These are phyloP conservation scores for Trichosporon asahii DNA, from an alignment of 1,284 basidiomycete species.

Conservation along the genomic window DNA sequence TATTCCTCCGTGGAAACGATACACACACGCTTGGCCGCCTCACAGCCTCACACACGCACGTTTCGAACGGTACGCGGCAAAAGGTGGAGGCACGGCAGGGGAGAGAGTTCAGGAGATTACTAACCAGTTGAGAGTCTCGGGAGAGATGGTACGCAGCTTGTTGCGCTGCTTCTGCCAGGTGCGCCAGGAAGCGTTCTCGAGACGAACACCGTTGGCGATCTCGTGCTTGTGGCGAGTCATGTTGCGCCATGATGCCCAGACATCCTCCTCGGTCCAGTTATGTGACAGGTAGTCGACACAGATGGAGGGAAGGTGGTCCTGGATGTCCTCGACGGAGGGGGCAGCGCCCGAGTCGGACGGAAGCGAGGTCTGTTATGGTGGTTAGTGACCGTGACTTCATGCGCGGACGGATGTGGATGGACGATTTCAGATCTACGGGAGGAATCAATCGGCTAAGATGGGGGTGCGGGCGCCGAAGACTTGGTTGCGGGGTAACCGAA, in stretches of 20 bases:
- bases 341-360: conserved; percentile 49
- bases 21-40: background rate
- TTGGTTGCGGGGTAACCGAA: background rate
- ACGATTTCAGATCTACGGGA: background rate
- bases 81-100: background rate
- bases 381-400: conserved; percentile 6
- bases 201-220: conserved; percentile 88
- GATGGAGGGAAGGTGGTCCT: conserved; percentile 58
- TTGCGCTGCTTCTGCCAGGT: conserved; percentile 99
- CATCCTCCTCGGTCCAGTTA: conserved; percentile 96
- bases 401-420: conserved; percentile 1
- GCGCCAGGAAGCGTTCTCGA: conserved; percentile 97
- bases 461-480: background rate
- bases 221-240: conserved; percentile 99
- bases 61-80: conserved; percentile 10
- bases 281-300: conserved; percentile 73
- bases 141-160: conserved; percentile 89
- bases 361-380: conserved; percentile 43
- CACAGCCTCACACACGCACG: conserved; percentile 15
- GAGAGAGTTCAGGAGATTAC: conserved; percentile 43
- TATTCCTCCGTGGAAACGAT: conserved; percentile 3
- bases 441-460: background rate
- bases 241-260: conserved; percentile 95
- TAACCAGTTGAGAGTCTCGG: conserved; percentile 97
- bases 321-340: conserved; percentile 56